Percentiles rank a stretch among this genome's conserved stretches.
Conservation (phyloP, 2,329 filamentous ascomycete genomes). For the Fusarium sp. region DNA sequence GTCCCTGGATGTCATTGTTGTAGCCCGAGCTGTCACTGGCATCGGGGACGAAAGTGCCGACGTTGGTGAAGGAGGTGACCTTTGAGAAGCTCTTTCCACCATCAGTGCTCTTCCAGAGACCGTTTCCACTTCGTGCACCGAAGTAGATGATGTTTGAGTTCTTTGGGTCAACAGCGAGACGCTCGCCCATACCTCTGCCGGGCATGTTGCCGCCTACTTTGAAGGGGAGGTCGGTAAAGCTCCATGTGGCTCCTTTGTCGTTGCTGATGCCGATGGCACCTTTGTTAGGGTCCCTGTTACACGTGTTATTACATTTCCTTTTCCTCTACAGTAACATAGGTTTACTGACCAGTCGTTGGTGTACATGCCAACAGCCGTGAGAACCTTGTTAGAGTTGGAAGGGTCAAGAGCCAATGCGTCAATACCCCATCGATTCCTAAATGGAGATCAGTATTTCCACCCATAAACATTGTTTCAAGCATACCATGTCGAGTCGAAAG, state of each 20-base stretch:
- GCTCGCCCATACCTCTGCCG: conserved; percentile 69
- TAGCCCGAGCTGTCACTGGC: conserved; percentile 60
- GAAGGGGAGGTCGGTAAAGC: conserved; percentile 63
- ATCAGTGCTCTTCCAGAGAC: conserved; percentile 69
- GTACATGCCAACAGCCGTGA: conserved; percentile 68
- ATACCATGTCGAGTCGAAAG: conserved; percentile 23
- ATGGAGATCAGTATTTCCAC: not conserved
- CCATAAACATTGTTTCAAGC: rapidly evolving
- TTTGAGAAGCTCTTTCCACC: conserved; percentile 66
- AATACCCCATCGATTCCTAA: conserved; percentile 67
- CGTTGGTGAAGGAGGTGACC: conserved; percentile 64
- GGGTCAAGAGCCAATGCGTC: conserved; percentile 69
- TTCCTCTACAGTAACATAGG: rapidly evolving
- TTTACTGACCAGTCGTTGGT: conserved; percentile 62
- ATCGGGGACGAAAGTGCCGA: conserved; percentile 62
- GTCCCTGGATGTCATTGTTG: conserved; percentile 60
- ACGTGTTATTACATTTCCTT: rapidly evolving
- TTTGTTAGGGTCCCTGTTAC: conserved; percentile 62
- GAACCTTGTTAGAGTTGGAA: conserved; percentile 63
- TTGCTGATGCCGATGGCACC: conserved; percentile 67
- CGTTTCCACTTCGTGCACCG: conserved; percentile 69
- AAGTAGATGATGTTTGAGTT: conserved; percentile 70
- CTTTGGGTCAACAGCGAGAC: conserved; percentile 69
- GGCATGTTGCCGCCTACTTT: conserved; percentile 74
- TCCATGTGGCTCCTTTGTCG: conserved; percentile 67